A percentile compares a stretch with the other conserved stretches of the same genome.
Conservation (phyloP, 75 land plant genomes). For the Selaginella tamariscina region DNA sequence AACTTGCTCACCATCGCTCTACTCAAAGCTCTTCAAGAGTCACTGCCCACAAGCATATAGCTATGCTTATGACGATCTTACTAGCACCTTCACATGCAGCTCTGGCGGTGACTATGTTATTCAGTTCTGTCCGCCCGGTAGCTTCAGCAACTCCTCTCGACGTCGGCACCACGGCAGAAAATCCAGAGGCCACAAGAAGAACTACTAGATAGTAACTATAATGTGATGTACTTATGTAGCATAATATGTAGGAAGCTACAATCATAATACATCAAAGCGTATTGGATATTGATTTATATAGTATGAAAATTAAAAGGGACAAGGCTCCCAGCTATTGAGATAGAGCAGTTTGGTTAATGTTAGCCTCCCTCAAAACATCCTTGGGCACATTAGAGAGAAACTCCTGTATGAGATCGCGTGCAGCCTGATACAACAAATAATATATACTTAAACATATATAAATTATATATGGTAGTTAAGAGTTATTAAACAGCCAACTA, state of each 20-base stretch:
- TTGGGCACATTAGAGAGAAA: neutral
- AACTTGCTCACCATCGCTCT: neutral
- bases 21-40: neutral
- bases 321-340: too few relatives aligned
- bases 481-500: neutral
- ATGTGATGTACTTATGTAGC: too few relatives aligned
- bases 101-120: constrained; percentile 52
- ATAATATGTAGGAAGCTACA: too few relatives aligned
- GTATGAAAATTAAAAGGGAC: too few relatives aligned
- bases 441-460: neutral
- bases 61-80: constrained; percentile 10
- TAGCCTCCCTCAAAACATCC: neutral
- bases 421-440: neutral
- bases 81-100: constrained; percentile 28
- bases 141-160: neutral
- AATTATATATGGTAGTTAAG: neutral
- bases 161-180: neutral
- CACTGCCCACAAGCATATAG: constrained; percentile 5
- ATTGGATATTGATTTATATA: too few relatives aligned
- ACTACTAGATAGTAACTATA: too few relatives aligned
- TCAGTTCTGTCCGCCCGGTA: constrained; percentile 49
- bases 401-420: neutral
- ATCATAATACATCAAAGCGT: too few relatives aligned
- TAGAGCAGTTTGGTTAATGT: neutral
- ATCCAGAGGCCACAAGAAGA: neutral